Percentiles rank a stretch among this genome's conserved stretches.
Conservation (phyloP, 73 alveolate species). For the Paramecium biaurelia region DNA sequence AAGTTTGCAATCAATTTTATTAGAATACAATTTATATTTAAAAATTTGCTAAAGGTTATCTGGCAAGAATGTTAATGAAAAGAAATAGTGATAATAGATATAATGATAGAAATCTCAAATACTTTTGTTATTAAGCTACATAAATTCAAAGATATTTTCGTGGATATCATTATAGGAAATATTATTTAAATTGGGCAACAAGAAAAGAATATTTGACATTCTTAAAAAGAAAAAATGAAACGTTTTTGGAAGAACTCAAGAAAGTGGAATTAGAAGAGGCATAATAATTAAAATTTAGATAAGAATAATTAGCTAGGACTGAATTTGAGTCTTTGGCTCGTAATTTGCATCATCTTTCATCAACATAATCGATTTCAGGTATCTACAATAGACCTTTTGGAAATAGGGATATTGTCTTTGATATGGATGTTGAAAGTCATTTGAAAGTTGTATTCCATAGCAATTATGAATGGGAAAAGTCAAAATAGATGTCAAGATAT, state of each 20-base stretch:
- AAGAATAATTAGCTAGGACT: slow-evolving; percentile 76
- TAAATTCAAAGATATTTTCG: neutral
- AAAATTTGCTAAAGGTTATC: neutral
- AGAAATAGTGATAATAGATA: slow-evolving; percentile 27
- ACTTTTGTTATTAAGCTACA: neutral
- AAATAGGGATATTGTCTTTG: slow-evolving; percentile 79
- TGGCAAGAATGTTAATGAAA: slow-evolving; percentile 22
- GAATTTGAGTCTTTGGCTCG: slow-evolving; percentile 79
- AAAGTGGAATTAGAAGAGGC: slow-evolving; percentile 65
- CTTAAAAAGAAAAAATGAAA: slow-evolving; percentile 34
- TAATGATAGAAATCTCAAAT: slow-evolving; percentile 19
- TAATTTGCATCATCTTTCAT: slow-evolving; percentile 82
- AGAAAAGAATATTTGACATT: neutral
- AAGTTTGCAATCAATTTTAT: neutral
- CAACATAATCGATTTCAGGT: slow-evolving; percentile 86
- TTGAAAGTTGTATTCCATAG: slow-evolving; percentile 60
- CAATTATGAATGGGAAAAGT: slow-evolving; percentile 19
- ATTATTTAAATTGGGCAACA: neutral
- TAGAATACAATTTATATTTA: neutral
- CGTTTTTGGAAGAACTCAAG: slow-evolving; percentile 64
- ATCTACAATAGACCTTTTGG: slow-evolving; percentile 86
- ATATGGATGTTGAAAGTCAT: slow-evolving; percentile 86
- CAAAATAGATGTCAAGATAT: slow-evolving; percentile 7
- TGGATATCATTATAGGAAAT: slow-evolving; percentile 32
- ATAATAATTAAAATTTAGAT: slow-evolving; percentile 13